Conservation (phyloP, 169 alveolate species). For the Plasmodium malariae region DNA sequence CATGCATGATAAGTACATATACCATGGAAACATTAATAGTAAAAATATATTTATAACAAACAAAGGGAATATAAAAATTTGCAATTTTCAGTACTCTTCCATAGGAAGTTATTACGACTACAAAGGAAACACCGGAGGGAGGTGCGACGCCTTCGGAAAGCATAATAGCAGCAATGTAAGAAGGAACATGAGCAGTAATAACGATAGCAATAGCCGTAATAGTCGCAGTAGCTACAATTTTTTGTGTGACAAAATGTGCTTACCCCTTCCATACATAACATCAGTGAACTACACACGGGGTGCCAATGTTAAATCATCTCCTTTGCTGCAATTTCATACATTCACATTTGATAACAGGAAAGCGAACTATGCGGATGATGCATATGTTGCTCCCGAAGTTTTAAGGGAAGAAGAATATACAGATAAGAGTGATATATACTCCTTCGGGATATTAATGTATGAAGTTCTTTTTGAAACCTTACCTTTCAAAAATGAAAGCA, state of each 20-base stretch:
- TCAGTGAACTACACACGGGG: neutral
- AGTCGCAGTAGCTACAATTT: too few species aligned
- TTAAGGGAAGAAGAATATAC: conserved; percentile 83
- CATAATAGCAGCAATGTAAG: neutral
- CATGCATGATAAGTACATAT: conserved; percentile 13
- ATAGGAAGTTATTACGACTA: conserved; percentile 41
- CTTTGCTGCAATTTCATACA: conserved; percentile 2
- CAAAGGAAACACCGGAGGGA: neutral
- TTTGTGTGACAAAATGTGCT: neutral
- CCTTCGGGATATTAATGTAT: conserved; percentile 88
- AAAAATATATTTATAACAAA: conserved; percentile 38
- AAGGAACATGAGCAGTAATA: neutral
- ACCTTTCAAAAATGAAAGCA: conserved; percentile 20
- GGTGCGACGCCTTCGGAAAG: too few species aligned
- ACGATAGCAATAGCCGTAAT: neutral
- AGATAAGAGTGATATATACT: conserved; percentile 86
- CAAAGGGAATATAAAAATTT: conserved; percentile 44
- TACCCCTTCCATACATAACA: conserved; percentile 52
- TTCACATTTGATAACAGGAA: neutral
- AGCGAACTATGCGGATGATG: neutral
- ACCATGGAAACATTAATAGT: conserved; percentile 37
- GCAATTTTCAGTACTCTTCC: conserved; percentile 38
- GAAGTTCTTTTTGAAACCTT: conserved; percentile 79
- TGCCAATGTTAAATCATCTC: neutral
- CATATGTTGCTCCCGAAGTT: conserved; percentile 87